Percentiles rank a stretch among this genome's conserved stretches.
Conservation (phyloP, 768 basidiomycete genomes). For the Lactifluus echinatus region DNA sequence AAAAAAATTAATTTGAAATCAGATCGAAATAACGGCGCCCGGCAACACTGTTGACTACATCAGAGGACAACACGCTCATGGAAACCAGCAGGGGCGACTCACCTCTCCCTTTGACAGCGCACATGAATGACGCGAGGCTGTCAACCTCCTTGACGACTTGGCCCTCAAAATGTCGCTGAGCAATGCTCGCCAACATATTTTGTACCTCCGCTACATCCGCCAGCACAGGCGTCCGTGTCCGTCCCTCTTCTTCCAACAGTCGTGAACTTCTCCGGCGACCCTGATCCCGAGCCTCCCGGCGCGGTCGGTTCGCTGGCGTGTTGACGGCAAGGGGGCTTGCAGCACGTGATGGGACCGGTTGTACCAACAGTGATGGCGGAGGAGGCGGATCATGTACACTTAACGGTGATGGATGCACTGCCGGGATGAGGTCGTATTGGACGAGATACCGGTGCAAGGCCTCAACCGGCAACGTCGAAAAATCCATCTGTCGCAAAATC, state of each 20-base stretch:
- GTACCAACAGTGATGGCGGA: constrained; percentile 51
- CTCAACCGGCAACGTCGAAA: constrained; percentile 55
- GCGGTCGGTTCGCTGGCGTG: constrained; percentile 64
- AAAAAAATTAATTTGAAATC: neutral
- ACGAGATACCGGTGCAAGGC: constrained; percentile 65
- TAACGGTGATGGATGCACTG: constrained; percentile 61
- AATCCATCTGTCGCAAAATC: constrained; percentile 52
- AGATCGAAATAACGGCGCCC: constrained; percentile 10
- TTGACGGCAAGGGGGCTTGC: constrained; percentile 38
- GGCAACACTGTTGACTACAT: constrained; percentile 4
- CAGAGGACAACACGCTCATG: neutral
- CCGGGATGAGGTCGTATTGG: constrained; percentile 64
- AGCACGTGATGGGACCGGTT: constrained; percentile 39
- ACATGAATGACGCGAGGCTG: constrained; percentile 75
- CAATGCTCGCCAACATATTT: constrained; percentile 54
- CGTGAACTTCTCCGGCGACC: constrained; percentile 63
- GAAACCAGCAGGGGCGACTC: constrained; percentile 9
- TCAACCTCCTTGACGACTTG: constrained; percentile 67
- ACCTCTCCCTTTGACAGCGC: constrained; percentile 49
- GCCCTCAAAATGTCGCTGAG: constrained; percentile 65
- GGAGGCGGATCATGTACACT: constrained; percentile 60
- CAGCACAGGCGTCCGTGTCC: constrained; percentile 52
- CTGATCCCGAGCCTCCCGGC: constrained; percentile 55
- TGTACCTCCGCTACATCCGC: constrained; percentile 66
- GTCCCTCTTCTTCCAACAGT: constrained; percentile 54